Evolutionary conservation across 1,284 basidiomycete species (phyloP).

Genomic region (Thecaphora thlaspeos): DNA sequence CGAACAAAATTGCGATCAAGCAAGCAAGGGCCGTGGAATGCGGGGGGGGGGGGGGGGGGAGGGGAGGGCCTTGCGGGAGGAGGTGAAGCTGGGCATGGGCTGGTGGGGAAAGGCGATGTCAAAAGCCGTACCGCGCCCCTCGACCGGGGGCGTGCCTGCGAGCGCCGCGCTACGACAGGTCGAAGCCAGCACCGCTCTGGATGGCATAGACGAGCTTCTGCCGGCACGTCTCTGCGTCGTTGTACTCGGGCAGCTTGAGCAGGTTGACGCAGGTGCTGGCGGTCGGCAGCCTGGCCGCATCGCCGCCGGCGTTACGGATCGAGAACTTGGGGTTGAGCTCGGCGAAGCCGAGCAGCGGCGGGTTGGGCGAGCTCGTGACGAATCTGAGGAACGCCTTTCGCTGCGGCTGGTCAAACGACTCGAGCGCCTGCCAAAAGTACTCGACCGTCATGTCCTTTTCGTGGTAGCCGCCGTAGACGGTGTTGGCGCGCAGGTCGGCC

Average conservation of each 20-base stretch:
- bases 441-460: slow-evolving; percentile 50
- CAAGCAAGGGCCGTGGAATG: no score
- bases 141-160: no score
- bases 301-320: slow-evolving; percentile 48
- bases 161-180: slow-evolving; percentile 49
- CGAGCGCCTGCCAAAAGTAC: slow-evolving; percentile 53
- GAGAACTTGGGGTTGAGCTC: slow-evolving; percentile 53
- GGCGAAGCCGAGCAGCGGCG: slow-evolving; percentile 52
- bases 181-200: slow-evolving; percentile 52
- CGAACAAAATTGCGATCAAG: no score
- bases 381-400: slow-evolving; percentile 50
- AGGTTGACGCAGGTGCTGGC: slow-evolving; percentile 56
- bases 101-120: no score
- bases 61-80: no score
- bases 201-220: slow-evolving; percentile 55
- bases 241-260: slow-evolving; percentile 54
- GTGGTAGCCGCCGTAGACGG: slow-evolving; percentile 51
- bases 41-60: no score
- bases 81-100: no score
- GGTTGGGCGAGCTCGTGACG: slow-evolving; percentile 55
- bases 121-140: no score
- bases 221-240: slow-evolving; percentile 30
- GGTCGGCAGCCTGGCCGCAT: slow-evolving; percentile 49
- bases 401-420: slow-evolving; percentile 37
- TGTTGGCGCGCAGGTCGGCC: slow-evolving; percentile 47